Base-by-base conservation (phyloP, 352 stramenopile species). In the Plasmopara halstedii region DNA sequence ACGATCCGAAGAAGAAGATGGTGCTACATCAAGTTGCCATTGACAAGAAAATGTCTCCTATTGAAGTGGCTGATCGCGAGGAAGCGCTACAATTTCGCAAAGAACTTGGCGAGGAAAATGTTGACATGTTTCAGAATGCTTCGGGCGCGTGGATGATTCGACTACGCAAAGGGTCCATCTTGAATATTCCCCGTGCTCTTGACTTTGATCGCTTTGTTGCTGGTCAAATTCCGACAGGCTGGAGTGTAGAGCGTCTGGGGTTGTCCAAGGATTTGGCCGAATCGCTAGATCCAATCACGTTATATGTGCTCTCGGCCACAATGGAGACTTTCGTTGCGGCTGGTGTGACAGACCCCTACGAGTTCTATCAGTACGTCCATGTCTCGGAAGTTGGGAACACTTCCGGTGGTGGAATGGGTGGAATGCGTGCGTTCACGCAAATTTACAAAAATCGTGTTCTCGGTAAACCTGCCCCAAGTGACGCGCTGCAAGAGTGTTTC, bases 341-440 rank as follows among this genome's bases (percentile, higher is more conserved):
- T 7, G 83, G 84, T 57, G 56, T 95, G 52, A 91, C 81, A 2
- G 83, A 95, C 36, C 84, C 84, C 42, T 95, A 95, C 58, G 83
- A 95, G 67, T 89, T 95, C 44, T 95, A 95, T 64, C 70, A 93
- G 58, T 94, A 95, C 56, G 78, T 94, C 11, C 84, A 95, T 59
- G 84, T 95, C 1, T 88, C 76, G 19, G 80, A 92, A 50, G 55
- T 95, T 22, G 84, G 84, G 13, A 94, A 94, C 69, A 88, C 73
- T 5, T 88, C 79, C 0, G 84, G 84, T 33, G 82, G 83, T 46
- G 82, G 76, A 23, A 85, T 93, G 66, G 82, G 84, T 39, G 84
- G 84, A 21, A 83, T 92, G 72, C 72, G 75, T 25, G 67, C 76
- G 4, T 67, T 93, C 25, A 83, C 79, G 40, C 61, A 77, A 14